Percentiles rank a stretch among this genome's conserved stretches.
Conservation (phyloP, 345 rosid species). For the Sisymbrium irio region DNA sequence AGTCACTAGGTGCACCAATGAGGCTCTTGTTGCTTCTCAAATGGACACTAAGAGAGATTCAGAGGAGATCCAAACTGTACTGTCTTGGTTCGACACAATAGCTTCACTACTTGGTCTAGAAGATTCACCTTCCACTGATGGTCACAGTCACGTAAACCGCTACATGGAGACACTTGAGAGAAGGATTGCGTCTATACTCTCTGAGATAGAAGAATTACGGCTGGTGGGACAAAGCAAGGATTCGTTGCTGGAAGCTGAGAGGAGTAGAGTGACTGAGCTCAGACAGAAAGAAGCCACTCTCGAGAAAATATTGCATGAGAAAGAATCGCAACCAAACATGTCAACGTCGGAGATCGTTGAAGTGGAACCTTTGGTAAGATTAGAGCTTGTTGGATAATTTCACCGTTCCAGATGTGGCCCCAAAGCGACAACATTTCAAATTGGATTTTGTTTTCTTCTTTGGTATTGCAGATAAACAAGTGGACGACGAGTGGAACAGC, state of each 20-base stretch:
- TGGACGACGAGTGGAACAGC: conserved; percentile 55
- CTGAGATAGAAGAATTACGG: conserved; percentile 59
- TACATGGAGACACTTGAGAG: conserved; percentile 64
- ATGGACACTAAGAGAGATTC: conserved; percentile 50
- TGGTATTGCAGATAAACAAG: conserved; percentile 59
- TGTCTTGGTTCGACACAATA: conserved; percentile 59
- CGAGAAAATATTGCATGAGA: conserved; percentile 61
- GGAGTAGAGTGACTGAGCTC: conserved; percentile 70
- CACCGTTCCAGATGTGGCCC: not conserved
- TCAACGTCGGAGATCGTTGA: conserved; percentile 67
- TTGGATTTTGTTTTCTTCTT: not conserved
- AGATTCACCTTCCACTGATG: conserved; percentile 43
- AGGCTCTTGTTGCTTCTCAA: conserved; percentile 75
- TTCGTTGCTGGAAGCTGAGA: conserved; percentile 61
- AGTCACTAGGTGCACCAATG: conserved; percentile 91
- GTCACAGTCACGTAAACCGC: conserved; percentile 35
- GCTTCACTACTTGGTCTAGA: conserved; percentile 46
- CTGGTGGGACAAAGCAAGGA: conserved; percentile 56
- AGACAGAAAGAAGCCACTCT: conserved; percentile 57
- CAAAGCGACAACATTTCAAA: not conserved
- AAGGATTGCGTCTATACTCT: conserved; percentile 51
- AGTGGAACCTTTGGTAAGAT: conserved; percentile 89
- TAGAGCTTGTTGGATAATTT: conserved; percentile 1
- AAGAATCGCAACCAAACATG: conserved; percentile 59
- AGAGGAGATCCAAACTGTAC: conserved; percentile 53